A percentile compares a stretch with the other conserved stretches of the same genome.
Conservation (phyloP, 148 eudicot species). For the Polygonum maritimum region DNA sequence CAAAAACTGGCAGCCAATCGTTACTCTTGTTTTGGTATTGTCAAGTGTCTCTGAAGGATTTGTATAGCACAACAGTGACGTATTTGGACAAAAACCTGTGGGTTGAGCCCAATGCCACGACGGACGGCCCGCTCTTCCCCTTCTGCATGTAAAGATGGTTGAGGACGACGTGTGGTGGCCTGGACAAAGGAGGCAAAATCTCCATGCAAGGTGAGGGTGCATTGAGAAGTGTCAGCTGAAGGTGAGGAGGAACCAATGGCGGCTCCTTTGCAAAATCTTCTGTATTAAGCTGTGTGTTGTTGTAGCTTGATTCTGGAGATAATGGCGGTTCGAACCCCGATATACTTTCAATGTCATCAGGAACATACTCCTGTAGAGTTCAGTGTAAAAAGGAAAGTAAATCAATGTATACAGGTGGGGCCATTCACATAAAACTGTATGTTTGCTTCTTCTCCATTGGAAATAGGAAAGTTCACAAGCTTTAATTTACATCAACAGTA, state of each 20-base stretch:
- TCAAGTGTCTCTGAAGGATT: slow-evolving; percentile 29
- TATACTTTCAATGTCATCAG: slow-evolving; percentile 60
- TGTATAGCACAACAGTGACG: slow-evolving; percentile 72
- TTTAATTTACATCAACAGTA: not conserved
- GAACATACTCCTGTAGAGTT: slow-evolving; percentile 53
- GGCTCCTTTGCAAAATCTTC: slow-evolving; percentile 80
- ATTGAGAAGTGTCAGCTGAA: slow-evolving; percentile 23
- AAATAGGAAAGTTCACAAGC: not conserved
- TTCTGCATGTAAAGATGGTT: slow-evolving; percentile 89
- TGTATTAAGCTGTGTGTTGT: slow-evolving; percentile 32
- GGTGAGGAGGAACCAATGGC: slow-evolving; percentile 66
- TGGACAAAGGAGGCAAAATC: slow-evolving; percentile 35
- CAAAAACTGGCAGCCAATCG: not conserved
- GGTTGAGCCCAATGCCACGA: slow-evolving; percentile 71
- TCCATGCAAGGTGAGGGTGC: slow-evolving; percentile 44
- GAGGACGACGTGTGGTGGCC: slow-evolving; percentile 77
- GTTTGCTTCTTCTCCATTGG: not conserved
- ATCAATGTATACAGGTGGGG: not conserved
- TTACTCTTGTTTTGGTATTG: not conserved
- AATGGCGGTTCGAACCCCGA: slow-evolving; percentile 69
- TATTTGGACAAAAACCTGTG: slow-evolving; percentile 67
- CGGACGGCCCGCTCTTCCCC: slow-evolving; percentile 50
- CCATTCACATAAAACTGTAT: not conserved
- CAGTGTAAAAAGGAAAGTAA: not conserved
- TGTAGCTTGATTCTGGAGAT: slow-evolving; percentile 64